Base-by-base conservation (phyloP, 306 rosid genomes). In the Vachellia collinsii region DNA sequence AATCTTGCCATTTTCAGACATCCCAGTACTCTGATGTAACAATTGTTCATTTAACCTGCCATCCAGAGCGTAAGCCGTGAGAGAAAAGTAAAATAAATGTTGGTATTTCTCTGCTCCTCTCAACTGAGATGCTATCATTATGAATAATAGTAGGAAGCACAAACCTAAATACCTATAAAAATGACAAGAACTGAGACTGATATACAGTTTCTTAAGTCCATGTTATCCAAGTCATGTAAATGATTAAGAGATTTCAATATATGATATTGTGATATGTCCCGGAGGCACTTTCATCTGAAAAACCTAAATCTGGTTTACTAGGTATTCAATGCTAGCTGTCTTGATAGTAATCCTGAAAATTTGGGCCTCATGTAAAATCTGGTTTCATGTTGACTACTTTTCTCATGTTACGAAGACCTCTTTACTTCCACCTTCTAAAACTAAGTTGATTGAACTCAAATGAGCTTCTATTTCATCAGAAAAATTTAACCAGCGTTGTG, bases 1-100 rank as follows among this genome's bases (percentile, higher is more conserved):
- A 86, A 84, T 82, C 82, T 85, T 85, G 56, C 85, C 91, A 56
- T 85, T 94, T 84, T 82, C 90, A 69, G 86, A 68, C 41, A 53
- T 43, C 37, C 72, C 76, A 22, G 88, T 79, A 76, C 84, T 83
- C 80, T 79, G 94, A 72, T 58, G 85, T 61, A 51, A 80, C 85
- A 78, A 38, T 41, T 86, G 85, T 77, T 88, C 89, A 66, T 83
- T 85, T 53, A 71, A 50, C 84, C 86, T 89, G 83, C 77, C 68
- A 80, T 88, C 88, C 36, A 61, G 9, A 80, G 84, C 79, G 80
- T 85, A 66, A 73, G 63, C 74, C 90, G 97, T 91, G 84, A 5
- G 44, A 66, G 80, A 77, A 73, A 74, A 76, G 16, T 12, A 66
- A 61, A 39, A 72, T 54, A 22, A 43, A 44, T 61, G 72, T 75